Evolutionary conservation across 2,329 filamentous ascomycete species (phyloP).

Genomic region (Penicillium hesseltinei): DNA sequence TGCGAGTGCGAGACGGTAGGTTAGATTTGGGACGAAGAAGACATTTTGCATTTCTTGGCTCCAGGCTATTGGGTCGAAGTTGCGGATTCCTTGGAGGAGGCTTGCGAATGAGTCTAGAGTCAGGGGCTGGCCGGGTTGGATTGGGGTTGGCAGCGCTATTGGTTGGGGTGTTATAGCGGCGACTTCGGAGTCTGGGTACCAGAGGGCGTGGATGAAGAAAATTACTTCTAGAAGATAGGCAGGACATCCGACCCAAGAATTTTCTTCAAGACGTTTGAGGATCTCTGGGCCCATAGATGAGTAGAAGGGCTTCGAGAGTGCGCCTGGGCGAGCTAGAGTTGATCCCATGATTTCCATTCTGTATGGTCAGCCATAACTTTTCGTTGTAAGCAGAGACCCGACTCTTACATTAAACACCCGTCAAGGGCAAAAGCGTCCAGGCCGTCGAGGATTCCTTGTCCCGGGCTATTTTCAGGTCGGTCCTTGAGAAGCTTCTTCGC

Average conservation of each 20-base stretch:
- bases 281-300: slow-evolving; percentile 36
- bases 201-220: slow-evolving; percentile 41
- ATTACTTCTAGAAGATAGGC: slow-evolving; percentile 43
- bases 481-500: slow-evolving; percentile 48
- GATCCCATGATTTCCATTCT: slow-evolving; percentile 46
- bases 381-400: background rate
- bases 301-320: slow-evolving; percentile 41
- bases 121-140: slow-evolving; percentile 28
- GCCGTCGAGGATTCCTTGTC: slow-evolving; percentile 31
- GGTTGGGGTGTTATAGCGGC: slow-evolving; percentile 26
- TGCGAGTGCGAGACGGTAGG: slow-evolving; percentile 50
- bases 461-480: slow-evolving; percentile 24
- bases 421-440: slow-evolving; percentile 40
- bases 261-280: slow-evolving; percentile 41
- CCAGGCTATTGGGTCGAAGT: slow-evolving; percentile 40
- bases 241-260: slow-evolving; percentile 43
- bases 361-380: slow-evolving; percentile 1
- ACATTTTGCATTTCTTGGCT: slow-evolving; percentile 39
- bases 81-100: slow-evolving; percentile 39
- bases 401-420: slow-evolving; percentile 37
- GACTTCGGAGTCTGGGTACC: slow-evolving; percentile 32
- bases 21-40: slow-evolving; percentile 48
- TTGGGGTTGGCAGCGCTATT: slow-evolving; percentile 27
- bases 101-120: slow-evolving; percentile 32
- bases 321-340: slow-evolving; percentile 41